These are phyloP conservation scores for Allantophomopsis cytisporea DNA, from an alignment of 2,329 filamentous ascomycete genomes.

Conservation along the genomic window DNA sequence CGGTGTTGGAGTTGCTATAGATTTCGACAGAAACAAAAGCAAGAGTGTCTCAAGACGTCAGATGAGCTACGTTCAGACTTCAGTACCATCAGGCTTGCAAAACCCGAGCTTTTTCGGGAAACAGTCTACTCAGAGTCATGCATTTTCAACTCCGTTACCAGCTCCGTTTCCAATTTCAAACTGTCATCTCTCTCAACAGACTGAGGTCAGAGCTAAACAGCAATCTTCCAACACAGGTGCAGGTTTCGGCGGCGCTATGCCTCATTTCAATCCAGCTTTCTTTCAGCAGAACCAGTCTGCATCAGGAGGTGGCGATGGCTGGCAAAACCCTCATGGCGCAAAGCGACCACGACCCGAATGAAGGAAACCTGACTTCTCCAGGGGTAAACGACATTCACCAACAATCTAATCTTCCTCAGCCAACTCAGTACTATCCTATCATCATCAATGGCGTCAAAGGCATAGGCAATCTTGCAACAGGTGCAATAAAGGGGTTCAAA, in stretches of 20 bases:
- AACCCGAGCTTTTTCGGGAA: too few relatives aligned
- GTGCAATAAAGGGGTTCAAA: too few relatives aligned
- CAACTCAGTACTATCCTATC: neutral
- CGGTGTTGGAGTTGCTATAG: slow-evolving; percentile 2
- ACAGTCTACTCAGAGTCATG: too few relatives aligned
- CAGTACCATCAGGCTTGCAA: too few relatives aligned
- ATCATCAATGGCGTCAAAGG: neutral
- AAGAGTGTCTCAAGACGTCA: too few relatives aligned
- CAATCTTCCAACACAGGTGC: slow-evolving; percentile 9
- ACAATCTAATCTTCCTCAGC: neutral
- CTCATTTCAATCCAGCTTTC: slow-evolving; percentile 62
- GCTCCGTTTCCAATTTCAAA: too few relatives aligned
- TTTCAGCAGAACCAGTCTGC: slow-evolving; percentile 39
- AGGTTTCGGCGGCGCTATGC: slow-evolving; percentile 57
- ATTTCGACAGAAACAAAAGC: too few relatives aligned
- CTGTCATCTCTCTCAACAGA: too few relatives aligned
- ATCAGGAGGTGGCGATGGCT: slow-evolving; percentile 32
- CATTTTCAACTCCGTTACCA: too few relatives aligned
- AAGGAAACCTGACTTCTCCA: neutral
- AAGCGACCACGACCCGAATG: slow-evolving; percentile 65
- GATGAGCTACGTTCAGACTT: too few relatives aligned
- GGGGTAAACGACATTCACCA: neutral
- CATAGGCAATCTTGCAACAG: too few relatives aligned
- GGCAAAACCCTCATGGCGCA: slow-evolving; percentile 70
- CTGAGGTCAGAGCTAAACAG: slow-evolving; percentile 5